phyloP scores from a whole-genome alignment of 176 grass and related monocot species.

The Ensete glaucum region DNA sequence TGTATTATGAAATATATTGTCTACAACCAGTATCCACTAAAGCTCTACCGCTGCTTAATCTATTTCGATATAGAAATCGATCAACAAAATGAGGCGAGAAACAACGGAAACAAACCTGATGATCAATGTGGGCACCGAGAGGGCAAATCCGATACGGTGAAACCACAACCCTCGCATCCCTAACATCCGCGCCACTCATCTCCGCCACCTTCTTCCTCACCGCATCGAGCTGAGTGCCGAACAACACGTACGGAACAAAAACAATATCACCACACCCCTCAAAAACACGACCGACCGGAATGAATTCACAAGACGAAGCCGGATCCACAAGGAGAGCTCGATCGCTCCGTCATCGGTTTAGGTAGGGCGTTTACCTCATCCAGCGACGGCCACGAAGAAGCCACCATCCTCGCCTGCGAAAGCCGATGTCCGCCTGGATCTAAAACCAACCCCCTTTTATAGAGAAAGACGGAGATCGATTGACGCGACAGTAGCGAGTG shows the following conservation, averaged over 20 bases:
- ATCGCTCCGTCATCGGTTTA: no score
- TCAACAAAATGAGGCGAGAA: not conserved
- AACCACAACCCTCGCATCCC: conserved; percentile 55
- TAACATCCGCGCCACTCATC: conserved; percentile 33
- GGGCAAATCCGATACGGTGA: conserved; percentile 96
- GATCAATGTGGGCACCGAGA: conserved; percentile 83
- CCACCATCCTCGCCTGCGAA: not conserved
- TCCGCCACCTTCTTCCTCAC: conserved; percentile 59
- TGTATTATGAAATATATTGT: not conserved
- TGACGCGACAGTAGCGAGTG: no score
- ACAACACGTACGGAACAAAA: not conserved
- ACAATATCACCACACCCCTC: not conserved
- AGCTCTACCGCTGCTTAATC: not conserved
- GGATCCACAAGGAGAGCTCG: no score
- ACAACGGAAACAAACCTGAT: conserved; percentile 46
- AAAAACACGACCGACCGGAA: not conserved
- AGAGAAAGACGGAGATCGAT: no score
- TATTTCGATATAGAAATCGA: not conserved
- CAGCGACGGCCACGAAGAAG: conserved; percentile 2
- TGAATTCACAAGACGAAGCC: no score
- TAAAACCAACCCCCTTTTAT: no score
- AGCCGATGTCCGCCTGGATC: not conserved
- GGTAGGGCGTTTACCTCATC: not conserved
- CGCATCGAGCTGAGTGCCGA: conserved; percentile 33
- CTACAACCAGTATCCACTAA: not conserved